Evolutionary conservation across 2,329 filamentous ascomycete species (phyloP), one percentile per base, ranked within the genome.

Genomic region (Hypoxylon sp.): DNA sequence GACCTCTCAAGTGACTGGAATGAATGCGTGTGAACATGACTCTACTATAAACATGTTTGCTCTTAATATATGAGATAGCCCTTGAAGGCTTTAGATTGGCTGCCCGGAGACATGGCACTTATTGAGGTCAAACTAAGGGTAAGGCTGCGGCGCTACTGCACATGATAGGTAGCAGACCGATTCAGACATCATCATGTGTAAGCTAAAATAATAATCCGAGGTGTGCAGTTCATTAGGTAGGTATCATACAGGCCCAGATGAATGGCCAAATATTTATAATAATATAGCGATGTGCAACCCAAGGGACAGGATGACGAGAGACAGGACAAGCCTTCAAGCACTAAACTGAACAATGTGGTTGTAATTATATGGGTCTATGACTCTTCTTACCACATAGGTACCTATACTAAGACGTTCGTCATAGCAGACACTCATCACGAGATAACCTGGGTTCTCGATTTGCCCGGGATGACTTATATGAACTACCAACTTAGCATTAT

Each of bases 211-310:
- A 61, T 65, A 60, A 62, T 61, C 63, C 56, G 59, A 65, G 69
- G 64, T 69, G 69, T 69, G 67, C 21, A 70, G 55, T 69, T 70
- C 67, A 71, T 71, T 68, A n/a, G n/a, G n/a, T n/a, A n/a, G n/a
- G n/a, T n/a, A 63, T 62, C 53, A 43, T 46, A 21, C 51, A 64
- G 55, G 48, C 48, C 48, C 48, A 57, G 61, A 60, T 63, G 65
- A 68, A 64, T 71, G 69, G 69, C 16, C 43, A 29, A 61, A 32
- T 12, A 59, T 63, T 61, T 54, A 63, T 67, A 32, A 61, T 16
- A 63, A 56, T 60, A 45, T 53, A 59, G 61, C 48, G 62, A 56
- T 63, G 63, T 69, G 66, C 45, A 53, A 69, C 63, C 57, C 47
- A 53, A 50, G 16, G 29, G 51, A 55, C 45, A 56, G 16, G 67